A percentile compares a stretch with the other conserved stretches of the same genome.
Evolutionary conservation across 352 stramenopile species (phyloP).

Genomic region (Phytophthora citrophthora): DNA sequence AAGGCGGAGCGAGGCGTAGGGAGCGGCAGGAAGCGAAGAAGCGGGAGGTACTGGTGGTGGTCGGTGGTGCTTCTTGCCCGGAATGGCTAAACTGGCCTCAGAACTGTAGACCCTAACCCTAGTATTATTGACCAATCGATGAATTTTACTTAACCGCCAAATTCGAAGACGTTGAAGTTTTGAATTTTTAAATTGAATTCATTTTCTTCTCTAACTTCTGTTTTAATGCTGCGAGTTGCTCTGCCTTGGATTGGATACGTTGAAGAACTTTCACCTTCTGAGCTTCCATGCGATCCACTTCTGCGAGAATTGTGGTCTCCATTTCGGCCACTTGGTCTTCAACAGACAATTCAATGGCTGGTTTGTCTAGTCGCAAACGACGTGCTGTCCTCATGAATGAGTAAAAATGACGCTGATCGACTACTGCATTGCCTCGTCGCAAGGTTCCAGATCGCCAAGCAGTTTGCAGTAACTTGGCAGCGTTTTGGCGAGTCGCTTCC

Average conservation of each 20-base stretch:
- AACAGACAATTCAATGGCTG: conserved; percentile 38
- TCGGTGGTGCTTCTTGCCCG: conserved; percentile 2
- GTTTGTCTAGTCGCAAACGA: conserved; percentile 37
- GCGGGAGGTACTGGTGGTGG: not conserved
- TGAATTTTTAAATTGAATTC: not conserved
- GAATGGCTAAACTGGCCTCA: conserved; percentile 24
- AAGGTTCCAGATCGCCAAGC: conserved; percentile 45
- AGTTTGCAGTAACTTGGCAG: conserved; percentile 50
- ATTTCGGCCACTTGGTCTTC: conserved; percentile 60
- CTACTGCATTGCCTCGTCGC: not conserved
- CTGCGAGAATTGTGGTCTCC: conserved; percentile 38
- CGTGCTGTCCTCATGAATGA: conserved; percentile 34
- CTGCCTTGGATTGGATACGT: conserved; percentile 53
- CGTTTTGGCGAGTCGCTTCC: conserved; percentile 47
- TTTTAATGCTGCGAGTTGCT: conserved; percentile 15
- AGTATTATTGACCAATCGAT: conserved; percentile 2
- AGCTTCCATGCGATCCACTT: conserved; percentile 45
- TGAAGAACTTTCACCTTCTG: conserved; percentile 42
- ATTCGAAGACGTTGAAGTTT: not conserved
- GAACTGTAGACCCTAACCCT: conserved; percentile 4
- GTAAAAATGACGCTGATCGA: conserved; percentile 34
- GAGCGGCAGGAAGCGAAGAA: conserved; percentile 4
- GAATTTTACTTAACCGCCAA: not conserved
- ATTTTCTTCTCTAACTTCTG: conserved; percentile 4
- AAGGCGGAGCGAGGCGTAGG: not conserved